These are phyloP conservation scores for Coemansia sp. DNA, from an alignment of 192 early-diverging fungal species.

Conservation along the genomic window DNA sequence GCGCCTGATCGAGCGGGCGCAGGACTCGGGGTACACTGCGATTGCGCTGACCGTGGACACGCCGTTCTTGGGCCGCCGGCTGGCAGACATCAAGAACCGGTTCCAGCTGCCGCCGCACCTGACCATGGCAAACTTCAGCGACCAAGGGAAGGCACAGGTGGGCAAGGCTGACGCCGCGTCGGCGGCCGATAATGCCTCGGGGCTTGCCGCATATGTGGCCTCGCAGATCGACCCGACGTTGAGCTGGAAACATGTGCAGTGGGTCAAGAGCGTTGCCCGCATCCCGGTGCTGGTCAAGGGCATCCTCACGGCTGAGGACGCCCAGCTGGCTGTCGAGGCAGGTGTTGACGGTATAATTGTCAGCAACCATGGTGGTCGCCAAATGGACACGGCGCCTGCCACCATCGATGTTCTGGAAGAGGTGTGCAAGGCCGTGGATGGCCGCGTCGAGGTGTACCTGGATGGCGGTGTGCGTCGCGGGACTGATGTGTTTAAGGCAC, in stretches of 20 bases:
- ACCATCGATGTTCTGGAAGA: slow-evolving; percentile 87
- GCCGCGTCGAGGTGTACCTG: slow-evolving; percentile 74
- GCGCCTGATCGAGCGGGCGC: slow-evolving; percentile 66
- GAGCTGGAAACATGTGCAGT: slow-evolving; percentile 75
- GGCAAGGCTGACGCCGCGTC: neutral
- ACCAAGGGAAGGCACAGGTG: slow-evolving; percentile 24
- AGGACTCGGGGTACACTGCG: slow-evolving; percentile 68
- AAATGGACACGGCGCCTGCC: slow-evolving; percentile 77
- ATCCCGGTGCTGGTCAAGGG: slow-evolving; percentile 93
- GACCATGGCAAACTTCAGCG: slow-evolving; percentile 63
- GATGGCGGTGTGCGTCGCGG: slow-evolving; percentile 95
- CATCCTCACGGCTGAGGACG: slow-evolving; percentile 86
- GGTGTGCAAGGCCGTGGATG: slow-evolving; percentile 64
- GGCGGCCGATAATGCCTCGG: slow-evolving; percentile 29
- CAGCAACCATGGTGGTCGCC: slow-evolving; percentile 96
- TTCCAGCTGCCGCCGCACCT: slow-evolving; percentile 63
- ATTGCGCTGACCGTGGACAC: slow-evolving; percentile 61
- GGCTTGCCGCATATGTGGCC: slow-evolving; percentile 42
- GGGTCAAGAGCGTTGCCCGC: slow-evolving; percentile 75
- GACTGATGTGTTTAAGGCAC: slow-evolving; percentile 91
- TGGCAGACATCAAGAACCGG: slow-evolving; percentile 57
- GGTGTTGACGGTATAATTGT: slow-evolving; percentile 85
- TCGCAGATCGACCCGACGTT: slow-evolving; percentile 68
- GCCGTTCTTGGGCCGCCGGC: slow-evolving; percentile 55
- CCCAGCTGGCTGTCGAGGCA: slow-evolving; percentile 69